Evolutionary conservation across 148 eudicot genomes (phyloP).

Genomic region (Cornus suecica): DNA sequence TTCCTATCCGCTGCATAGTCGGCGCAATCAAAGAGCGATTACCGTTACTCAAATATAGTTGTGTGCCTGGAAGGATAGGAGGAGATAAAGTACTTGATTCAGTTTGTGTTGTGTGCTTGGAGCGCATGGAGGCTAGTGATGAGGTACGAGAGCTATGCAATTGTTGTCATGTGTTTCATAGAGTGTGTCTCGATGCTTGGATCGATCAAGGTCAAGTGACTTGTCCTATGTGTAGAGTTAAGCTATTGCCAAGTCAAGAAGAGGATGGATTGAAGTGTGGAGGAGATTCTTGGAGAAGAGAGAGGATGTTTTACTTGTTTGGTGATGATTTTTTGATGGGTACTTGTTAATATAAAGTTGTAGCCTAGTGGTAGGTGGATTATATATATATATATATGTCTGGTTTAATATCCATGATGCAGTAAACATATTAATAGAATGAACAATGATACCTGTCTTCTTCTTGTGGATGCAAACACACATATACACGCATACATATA

Average conservation of each 20-base stretch:
- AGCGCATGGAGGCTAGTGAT: constrained; percentile 8
- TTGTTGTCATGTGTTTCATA: constrained; percentile 16
- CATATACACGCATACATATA: too few species aligned
- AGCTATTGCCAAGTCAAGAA: background rate
- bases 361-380: background rate
- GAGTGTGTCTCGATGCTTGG: constrained; percentile 16
- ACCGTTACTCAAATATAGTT: constrained; percentile 11
- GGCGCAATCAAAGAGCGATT: constrained; percentile 15
- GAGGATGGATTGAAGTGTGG: background rate
- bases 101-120: constrained; percentile 26
- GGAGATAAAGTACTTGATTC: background rate
- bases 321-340: constrained; percentile 9
- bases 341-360: background rate
- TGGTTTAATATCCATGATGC: too few species aligned
- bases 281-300: constrained; percentile 15
- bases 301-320: constrained; percentile 19
- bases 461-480: too few species aligned
- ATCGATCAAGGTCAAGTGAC: constrained; percentile 3
- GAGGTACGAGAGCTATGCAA: constrained; percentile 13
- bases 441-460: too few species aligned
- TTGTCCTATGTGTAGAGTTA: constrained; percentile 11
- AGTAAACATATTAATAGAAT: too few species aligned
- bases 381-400: too few species aligned
- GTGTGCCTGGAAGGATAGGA: background rate
- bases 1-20: background rate